Evolutionary conservation across 495 filamentous ascomycete genomes (phyloP), one percentile per base, ranked within the genome.

Genomic region (Pseudomonodictys pantanalensis): DNA sequence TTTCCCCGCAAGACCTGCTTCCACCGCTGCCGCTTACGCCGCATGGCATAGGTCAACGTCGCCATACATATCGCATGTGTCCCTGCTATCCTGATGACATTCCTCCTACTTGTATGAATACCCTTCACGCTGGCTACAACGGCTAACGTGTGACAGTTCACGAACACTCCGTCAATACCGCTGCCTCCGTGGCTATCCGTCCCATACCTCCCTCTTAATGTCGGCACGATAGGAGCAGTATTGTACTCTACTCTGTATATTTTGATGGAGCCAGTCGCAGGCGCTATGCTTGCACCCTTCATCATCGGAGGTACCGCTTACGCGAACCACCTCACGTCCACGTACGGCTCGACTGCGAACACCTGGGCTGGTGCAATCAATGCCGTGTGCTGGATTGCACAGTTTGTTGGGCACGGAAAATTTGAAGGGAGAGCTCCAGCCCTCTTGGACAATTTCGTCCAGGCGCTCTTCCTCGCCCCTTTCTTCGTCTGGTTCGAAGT

Each of bases 401-500:
- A 98, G 71, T 95, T 98, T 71, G 59, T 97, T 38, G 93, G 93
- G 39, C 93, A 98, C 68, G 92, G 92, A 17, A 83, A 80, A 8
- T 98, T 89, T 66, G 93, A 97, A 74, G 84, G 88, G 23, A 79
- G 92, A 38, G 90, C 92, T 1, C 93, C 93, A 10, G 92, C 92
- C 11, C 68, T 96, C 58, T 73, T 97, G 61, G 92, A 97, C 73
- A 97, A 96, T 68, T 72, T 97, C 30, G 79, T 92, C 23, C 92
- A 97, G 72, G 91, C 93, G 23, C 68, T 96, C 52, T 86, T 98
- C 58, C 79, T 97, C n/a, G 93, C 93, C 0, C 93, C 93, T n/a
- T 84, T 98, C 62, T 98, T 98, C 68, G 91, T 97, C 28, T 98
- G 92, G 89, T 86, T 98, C 70, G 92, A 98, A 77, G 75, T 95